Evolutionary conservation across 2,329 filamentous ascomycete genomes (phyloP).

Genomic region (Diaporthe sp.): DNA sequence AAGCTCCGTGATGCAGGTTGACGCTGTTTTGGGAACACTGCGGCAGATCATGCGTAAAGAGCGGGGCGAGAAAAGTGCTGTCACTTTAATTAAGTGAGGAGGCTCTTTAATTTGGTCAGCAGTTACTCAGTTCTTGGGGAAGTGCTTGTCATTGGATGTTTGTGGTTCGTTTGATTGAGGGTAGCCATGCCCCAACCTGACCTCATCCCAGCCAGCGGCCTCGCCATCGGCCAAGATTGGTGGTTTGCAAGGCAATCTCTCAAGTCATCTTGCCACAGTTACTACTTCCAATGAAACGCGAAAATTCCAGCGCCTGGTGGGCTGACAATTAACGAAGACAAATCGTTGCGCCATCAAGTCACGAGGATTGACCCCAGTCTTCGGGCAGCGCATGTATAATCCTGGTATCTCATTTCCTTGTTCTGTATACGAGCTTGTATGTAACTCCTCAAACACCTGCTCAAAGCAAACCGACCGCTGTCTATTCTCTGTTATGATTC

Average conservation of each 20-base stretch:
- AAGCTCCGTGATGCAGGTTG: neutral
- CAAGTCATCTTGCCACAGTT: neutral
- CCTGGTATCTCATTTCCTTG: neutral
- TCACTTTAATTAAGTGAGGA: neutral
- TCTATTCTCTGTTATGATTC: neutral
- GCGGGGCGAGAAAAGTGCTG: neutral
- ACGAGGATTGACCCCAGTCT: neutral
- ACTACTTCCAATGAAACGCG: too few species aligned
- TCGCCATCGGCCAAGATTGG: neutral
- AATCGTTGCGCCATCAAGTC: neutral
- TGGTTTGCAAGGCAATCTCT: neutral
- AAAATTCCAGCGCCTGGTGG: neutral
- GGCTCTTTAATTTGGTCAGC: conserved; percentile 5
- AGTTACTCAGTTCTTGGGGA: neutral
- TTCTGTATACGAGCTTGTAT: neutral
- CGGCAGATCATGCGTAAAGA: neutral
- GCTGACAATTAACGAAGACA: neutral
- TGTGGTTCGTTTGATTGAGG: neutral
- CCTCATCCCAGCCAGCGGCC: neutral
- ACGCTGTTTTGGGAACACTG: conserved; percentile 3
- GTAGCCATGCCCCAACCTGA: neutral
- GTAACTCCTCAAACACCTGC: neutral
- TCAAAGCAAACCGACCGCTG: neutral
- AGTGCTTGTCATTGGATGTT: neutral
- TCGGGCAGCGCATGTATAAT: neutral